These are phyloP conservation scores for Aspergillus amoenus DNA, from an alignment of 2,329 filamentous ascomycete species.

Conservation along the genomic window DNA sequence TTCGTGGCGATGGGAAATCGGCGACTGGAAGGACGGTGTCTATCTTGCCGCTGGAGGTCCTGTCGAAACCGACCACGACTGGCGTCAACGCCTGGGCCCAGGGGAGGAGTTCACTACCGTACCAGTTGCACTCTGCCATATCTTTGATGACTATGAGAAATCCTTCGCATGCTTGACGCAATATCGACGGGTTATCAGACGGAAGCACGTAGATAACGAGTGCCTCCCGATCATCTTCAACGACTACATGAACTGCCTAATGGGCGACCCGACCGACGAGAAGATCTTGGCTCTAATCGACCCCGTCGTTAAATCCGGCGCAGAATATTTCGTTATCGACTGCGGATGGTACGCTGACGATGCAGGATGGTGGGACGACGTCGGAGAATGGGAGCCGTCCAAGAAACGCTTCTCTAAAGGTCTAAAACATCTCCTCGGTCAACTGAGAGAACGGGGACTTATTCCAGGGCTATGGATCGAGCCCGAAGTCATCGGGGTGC, in stretches of 20 bases:
- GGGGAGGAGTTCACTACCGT: slow-evolving; percentile 25
- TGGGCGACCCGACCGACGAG: slow-evolving; percentile 37
- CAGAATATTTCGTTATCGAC: slow-evolving; percentile 41
- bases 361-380: slow-evolving; percentile 38
- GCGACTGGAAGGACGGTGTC: slow-evolving; percentile 34
- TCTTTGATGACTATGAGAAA: slow-evolving; percentile 20
- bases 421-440: slow-evolving; percentile 26
- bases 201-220: slow-evolving; percentile 30
- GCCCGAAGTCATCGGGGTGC: slow-evolving; percentile 37
- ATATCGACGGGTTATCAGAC: slow-evolving; percentile 32
- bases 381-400: slow-evolving; percentile 36
- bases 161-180: slow-evolving; percentile 29
- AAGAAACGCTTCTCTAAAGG: slow-evolving; percentile 33
- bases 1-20: slow-evolving; percentile 39
- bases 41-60: slow-evolving; percentile 33
- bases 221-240: slow-evolving; percentile 37
- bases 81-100: slow-evolving; percentile 24
- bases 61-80: slow-evolving; percentile 27
- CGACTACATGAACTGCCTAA: slow-evolving; percentile 43
- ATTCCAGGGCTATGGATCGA: slow-evolving; percentile 37
- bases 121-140: slow-evolving; percentile 23
- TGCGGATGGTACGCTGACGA: slow-evolving; percentile 41
- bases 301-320: slow-evolving; percentile 27
- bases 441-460: slow-evolving; percentile 26
- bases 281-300: slow-evolving; percentile 33